Evolutionary conservation across 2,329 filamentous ascomycete genomes (phyloP).

Genomic region (Knufia fluminis): DNA sequence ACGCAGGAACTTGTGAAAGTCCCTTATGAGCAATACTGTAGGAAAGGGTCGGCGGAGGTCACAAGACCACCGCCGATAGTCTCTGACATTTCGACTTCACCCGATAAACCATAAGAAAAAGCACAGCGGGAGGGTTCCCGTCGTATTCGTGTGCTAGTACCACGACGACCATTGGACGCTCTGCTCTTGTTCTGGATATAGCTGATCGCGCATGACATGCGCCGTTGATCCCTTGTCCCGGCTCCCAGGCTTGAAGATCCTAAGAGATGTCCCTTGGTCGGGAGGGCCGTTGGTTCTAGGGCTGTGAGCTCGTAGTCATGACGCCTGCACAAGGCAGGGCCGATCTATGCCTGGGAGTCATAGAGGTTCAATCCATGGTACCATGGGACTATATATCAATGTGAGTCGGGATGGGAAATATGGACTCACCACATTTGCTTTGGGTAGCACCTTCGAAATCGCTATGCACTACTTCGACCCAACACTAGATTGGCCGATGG

Average conservation of each 20-base stretch:
- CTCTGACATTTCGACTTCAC: not conserved
- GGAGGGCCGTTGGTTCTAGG: not conserved
- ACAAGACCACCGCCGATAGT: conserved; percentile 3
- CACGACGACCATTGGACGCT: not conserved
- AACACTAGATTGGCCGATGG: conserved; percentile 3
- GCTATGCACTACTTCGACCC: conserved; percentile 6
- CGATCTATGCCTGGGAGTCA: not conserved
- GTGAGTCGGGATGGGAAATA: not conserved
- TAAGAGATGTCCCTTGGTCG: not conserved
- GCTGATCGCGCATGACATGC: not conserved
- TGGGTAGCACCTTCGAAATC: not conserved
- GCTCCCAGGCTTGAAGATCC: not conserved
- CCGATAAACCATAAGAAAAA: not conserved
- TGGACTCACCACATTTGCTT: not conserved
- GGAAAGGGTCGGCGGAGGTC: not conserved
- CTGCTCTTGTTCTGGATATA: conserved; percentile 8
- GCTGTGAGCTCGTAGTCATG: not conserved
- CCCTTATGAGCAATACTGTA: conserved; percentile 6
- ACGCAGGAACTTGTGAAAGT: not conserved
- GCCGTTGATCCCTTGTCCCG: not conserved
- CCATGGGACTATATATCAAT: not conserved
- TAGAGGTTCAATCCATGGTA: not conserved
- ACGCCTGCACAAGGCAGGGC: not conserved
- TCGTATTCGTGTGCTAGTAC: conserved; percentile 7
- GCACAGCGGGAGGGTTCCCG: not conserved